Evolutionary conservation across 2,329 filamentous ascomycete genomes (phyloP).

Genomic region (Pseudogymnoascus sp.): DNA sequence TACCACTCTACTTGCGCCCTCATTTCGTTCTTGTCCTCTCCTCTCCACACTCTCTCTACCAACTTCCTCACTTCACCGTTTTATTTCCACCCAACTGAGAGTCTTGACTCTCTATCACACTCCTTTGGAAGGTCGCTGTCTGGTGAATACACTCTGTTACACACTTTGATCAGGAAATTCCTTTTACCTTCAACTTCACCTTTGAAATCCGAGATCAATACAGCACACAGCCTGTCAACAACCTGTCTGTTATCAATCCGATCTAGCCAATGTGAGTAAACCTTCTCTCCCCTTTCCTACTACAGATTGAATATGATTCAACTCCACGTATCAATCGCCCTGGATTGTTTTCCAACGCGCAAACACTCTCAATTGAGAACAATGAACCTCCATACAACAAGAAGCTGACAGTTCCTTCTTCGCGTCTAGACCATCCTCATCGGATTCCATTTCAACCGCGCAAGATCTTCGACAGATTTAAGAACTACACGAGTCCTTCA

Average conservation of each 20-base stretch:
- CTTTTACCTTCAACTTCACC: constrained; percentile 9
- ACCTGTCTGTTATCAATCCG: neutral
- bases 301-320: neutral
- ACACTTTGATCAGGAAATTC: constrained; percentile 9
- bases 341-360: neutral
- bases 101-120: constrained; percentile 30
- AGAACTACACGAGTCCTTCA: constrained; percentile 18
- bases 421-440: constrained; percentile 16
- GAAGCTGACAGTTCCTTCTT: constrained; percentile 13
- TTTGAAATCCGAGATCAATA: neutral
- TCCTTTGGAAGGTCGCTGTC: constrained; percentile 30
- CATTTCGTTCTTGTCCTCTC: neutral
- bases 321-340: neutral
- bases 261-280: neutral
- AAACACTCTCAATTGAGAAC: neutral
- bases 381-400: neutral
- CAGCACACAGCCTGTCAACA: neutral
- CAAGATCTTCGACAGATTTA: too few relatives aligned
- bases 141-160: neutral
- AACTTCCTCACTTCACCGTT: constrained; percentile 2
- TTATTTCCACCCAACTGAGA: constrained; percentile 20
- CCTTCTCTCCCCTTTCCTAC: neutral
- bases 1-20: neutral
- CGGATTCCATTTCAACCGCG: constrained; percentile 13
- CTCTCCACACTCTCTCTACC: neutral